phyloP scores from a whole-genome alignment of 192 early-diverging fungal genomes.

The Phycomyces blakesleeanus region DNA sequence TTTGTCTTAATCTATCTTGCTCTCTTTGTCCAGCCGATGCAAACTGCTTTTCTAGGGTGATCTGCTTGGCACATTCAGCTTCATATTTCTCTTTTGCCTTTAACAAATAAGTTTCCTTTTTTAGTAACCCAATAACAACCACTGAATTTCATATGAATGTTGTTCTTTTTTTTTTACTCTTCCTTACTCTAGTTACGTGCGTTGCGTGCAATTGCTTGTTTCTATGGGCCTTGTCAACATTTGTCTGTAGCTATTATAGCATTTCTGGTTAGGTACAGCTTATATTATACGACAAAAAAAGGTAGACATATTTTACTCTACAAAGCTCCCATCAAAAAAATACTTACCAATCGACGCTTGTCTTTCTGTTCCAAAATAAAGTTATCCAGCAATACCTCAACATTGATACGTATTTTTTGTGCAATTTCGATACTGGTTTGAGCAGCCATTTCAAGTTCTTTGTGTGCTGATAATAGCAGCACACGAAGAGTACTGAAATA shows the following conservation, averaged over 20 bases:
- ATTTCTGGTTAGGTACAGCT: too few relatives aligned
- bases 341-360: constrained; percentile 51
- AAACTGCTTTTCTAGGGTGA: constrained; percentile 39
- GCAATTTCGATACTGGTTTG: constrained; percentile 61
- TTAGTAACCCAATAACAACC: neutral
- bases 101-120: constrained; percentile 8
- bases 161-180: neutral
- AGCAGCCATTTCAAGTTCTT: constrained; percentile 62
- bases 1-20: constrained; percentile 16
- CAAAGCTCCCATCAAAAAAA: too few relatives aligned
- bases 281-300: too few relatives aligned
- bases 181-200: constrained; percentile 41
- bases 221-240: constrained; percentile 49
- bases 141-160: neutral
- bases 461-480: constrained; percentile 51
- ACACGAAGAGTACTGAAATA: constrained; percentile 49
- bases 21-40: constrained; percentile 7
- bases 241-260: constrained; percentile 32
- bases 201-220: constrained; percentile 48
- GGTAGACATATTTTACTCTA: too few relatives aligned
- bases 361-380: constrained; percentile 68
- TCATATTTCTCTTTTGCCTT: constrained; percentile 52
- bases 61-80: constrained; percentile 46
- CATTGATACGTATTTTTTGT: constrained; percentile 54
- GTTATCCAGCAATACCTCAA: constrained; percentile 54